These are phyloP conservation scores for Pachyrhizus erosus DNA, from an alignment of 306 rosid species.

Conservation along the genomic window DNA sequence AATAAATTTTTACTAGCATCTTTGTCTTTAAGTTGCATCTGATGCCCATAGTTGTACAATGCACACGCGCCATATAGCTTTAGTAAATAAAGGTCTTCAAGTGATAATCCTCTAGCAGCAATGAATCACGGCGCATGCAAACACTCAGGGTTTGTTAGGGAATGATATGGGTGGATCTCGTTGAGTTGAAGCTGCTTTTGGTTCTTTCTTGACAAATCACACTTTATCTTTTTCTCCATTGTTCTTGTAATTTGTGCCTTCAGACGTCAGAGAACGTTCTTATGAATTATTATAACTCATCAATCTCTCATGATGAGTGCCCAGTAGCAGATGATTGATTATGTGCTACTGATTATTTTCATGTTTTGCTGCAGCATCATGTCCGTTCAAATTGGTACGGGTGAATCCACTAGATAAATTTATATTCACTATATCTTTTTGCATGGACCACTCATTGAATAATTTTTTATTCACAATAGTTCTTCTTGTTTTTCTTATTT, in stretches of 20 bases:
- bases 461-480: not conserved
- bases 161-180: slow-evolving; percentile 45
- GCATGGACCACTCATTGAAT: slow-evolving; percentile 22
- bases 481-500: not conserved
- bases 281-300: slow-evolving; percentile 46
- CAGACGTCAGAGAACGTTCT: slow-evolving; percentile 60
- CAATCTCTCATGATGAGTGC: slow-evolving; percentile 53
- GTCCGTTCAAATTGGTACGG: slow-evolving; percentile 13
- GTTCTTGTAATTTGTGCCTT: slow-evolving; percentile 49
- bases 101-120: slow-evolving; percentile 35
- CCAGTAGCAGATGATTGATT: slow-evolving; percentile 39
- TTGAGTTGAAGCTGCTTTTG: slow-evolving; percentile 50
- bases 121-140: slow-evolving; percentile 23
- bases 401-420: not conserved
- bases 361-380: slow-evolving; percentile 13
- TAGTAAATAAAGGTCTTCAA: slow-evolving; percentile 11
- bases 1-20: slow-evolving; percentile 34
- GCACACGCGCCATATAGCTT: slow-evolving; percentile 37
- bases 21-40: slow-evolving; percentile 13
- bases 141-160: slow-evolving; percentile 46
- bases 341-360: slow-evolving; percentile 36
- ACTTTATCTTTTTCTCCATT: slow-evolving; percentile 49
- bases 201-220: slow-evolving; percentile 46
- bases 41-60: slow-evolving; percentile 4
- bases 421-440: not conserved